Evolutionary conservation across 176 grass and related monocot species (phyloP).

Genomic region (Chloris gayana): DNA sequence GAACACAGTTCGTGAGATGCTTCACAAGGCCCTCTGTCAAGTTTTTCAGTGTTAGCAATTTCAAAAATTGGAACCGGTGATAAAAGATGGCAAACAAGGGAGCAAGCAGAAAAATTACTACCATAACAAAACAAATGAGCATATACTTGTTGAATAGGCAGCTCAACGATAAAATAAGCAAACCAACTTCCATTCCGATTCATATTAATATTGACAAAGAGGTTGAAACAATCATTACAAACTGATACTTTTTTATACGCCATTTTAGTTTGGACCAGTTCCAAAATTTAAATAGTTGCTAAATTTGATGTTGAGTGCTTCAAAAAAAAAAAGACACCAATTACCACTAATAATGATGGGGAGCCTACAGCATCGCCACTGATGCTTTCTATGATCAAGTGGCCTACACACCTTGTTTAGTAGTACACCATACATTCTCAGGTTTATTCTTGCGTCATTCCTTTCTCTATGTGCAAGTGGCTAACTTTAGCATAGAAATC

Average conservation of each 20-base stretch:
- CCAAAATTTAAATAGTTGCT: neutral
- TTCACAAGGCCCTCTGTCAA: conserved; percentile 36
- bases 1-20: conserved; percentile 55
- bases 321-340: neutral
- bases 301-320: neutral
- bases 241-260: neutral
- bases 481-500: conserved; percentile 3
- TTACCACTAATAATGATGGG: neutral
- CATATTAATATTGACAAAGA: neutral
- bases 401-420: neutral
- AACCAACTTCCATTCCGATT: neutral
- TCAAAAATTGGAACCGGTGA: neutral
- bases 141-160: neutral
- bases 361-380: neutral
- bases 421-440: neutral
- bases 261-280: neutral
- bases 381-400: neutral
- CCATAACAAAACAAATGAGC: neutral
- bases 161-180: neutral
- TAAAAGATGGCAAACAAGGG: neutral
- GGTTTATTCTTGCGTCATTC: conserved; percentile 9
- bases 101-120: conserved; percentile 7
- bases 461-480: conserved; percentile 23
- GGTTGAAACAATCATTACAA: neutral
- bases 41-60: conserved; percentile 37